Evolutionary conservation across 164 flowering plant genomes (phyloP), one percentile per base, ranked within the genome.

Genomic region (Berberis vulgaris): DNA sequence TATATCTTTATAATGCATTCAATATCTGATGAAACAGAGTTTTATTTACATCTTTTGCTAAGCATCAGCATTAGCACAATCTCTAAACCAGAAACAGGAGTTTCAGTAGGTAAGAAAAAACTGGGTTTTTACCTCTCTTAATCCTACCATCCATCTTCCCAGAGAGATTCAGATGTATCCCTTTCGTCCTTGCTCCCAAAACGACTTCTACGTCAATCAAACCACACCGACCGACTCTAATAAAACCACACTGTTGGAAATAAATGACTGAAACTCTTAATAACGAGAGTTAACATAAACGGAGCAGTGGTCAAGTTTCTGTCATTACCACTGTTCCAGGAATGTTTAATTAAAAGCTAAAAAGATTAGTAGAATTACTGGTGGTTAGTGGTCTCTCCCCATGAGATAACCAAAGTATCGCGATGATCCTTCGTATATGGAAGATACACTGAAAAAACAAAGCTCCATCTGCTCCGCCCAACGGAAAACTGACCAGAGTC

Each of bases 381-480:
- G 60, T 73, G 74, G 67, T 73, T 64, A 69, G 79, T 74, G 79
- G 75, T 58, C 39, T 13, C 62, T 62, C 67, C 70, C 71, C 65
- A 74, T 76, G 72, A 46, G 69, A 67, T 45, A 57, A n/a, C 60
- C 57, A 50, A 69, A 72, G 78, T 73, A 66, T 77, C 71, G 68
- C 26, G 26, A 26, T 61, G 67, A 70, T 68, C 77, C 74, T 69
- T 54, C 59, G 26, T 49, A 68, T 64, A 77, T 71, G 73, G 79
- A 80, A 79, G 81, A 79, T 71, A 78, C 69, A 76, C 71, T 62
- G 43, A 65, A 70, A 70, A 70, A 65, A 65, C 57, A 64, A 73
- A 74, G 84, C 87, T 74, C 87, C 83, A 71, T 74, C 76, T 77
- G 81, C 75, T 75, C 73, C 64, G 26, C 78, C 49, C 40, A 56